These are phyloP conservation scores for Aspergillus ustus DNA, from an alignment of 2,329 filamentous ascomycete genomes.

Conservation along the genomic window DNA sequence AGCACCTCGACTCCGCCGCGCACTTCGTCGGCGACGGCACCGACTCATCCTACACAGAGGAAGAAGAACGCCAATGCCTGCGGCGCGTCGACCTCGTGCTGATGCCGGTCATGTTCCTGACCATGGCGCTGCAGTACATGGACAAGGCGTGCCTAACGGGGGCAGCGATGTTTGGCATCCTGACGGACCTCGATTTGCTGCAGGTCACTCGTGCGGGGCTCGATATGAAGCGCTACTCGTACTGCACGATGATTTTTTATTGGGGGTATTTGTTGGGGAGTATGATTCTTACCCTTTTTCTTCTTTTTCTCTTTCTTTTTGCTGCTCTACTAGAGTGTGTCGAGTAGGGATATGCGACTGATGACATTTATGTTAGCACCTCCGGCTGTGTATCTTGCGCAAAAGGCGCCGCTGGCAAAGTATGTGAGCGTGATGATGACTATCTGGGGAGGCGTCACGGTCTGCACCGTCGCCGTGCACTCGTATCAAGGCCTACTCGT, in stretches of 20 bases:
- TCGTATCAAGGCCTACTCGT: not conserved
- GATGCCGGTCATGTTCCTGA: conserved; percentile 1
- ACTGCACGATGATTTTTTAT: not conserved
- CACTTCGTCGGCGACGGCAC: not conserved
- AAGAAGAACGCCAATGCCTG: not conserved
- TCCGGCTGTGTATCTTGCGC: not conserved
- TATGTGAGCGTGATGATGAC: conserved; percentile 1
- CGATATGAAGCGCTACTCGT: conserved; percentile 1
- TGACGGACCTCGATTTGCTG: not conserved
- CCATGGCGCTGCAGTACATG: conserved; percentile 1
- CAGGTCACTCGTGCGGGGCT: not conserved
- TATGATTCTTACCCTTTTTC: too few relatives aligned
- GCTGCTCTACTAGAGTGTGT: too few relatives aligned
- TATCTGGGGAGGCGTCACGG: not conserved
- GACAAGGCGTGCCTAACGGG: conserved; percentile 1
- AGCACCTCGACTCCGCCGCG: not conserved
- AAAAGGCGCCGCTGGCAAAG: not conserved
- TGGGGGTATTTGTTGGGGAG: not conserved
- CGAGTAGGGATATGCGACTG: too few relatives aligned
- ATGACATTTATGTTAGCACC: not conserved
- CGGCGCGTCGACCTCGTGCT: not conserved
- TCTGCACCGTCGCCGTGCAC: not conserved
- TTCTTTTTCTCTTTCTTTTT: too few relatives aligned
- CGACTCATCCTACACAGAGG: not conserved
- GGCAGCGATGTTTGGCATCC: not conserved